Conservation (phyloP, 1,284 basidiomycete species). For the Tilletia setariae region DNA sequence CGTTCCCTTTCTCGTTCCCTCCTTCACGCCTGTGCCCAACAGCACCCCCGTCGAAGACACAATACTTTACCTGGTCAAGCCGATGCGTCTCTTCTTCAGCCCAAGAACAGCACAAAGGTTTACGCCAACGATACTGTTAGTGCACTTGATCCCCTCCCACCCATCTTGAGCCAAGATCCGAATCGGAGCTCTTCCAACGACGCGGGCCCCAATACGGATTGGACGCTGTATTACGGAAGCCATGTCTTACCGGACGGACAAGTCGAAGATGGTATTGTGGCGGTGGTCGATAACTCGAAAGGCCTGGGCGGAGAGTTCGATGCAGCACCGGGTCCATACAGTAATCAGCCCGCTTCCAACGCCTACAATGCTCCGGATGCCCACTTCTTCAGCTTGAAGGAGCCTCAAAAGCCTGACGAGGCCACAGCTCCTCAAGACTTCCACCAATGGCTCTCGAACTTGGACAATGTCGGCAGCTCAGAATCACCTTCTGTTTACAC, state of each 20-base stretch:
- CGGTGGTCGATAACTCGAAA: neutral
- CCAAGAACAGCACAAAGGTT: neutral
- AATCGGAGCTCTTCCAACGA: neutral
- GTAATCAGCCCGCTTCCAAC: neutral
- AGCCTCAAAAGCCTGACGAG: neutral
- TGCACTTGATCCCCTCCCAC: neutral
- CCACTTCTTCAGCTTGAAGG: neutral
- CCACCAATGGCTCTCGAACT: neutral
- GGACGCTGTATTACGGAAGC: constrained; percentile 6
- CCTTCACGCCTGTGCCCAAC: too few species aligned
- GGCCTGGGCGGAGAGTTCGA: neutral
- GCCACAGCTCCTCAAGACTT: neutral
- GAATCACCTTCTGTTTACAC: too few species aligned
- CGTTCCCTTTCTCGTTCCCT: too few species aligned
- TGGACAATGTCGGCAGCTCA: neutral
- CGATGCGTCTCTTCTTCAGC: neutral
- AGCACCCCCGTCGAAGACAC: neutral
- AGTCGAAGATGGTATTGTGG: neutral
- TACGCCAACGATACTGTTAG: too few species aligned
- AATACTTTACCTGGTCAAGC: neutral
- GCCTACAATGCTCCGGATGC: neutral
- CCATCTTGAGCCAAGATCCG: neutral
- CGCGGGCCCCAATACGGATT: neutral
- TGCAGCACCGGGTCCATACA: neutral
- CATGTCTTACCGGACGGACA: neutral